A percentile compares a stretch with the other conserved stretches of the same genome.
These are phyloP conservation scores for Trichoderma afroharzianum DNA, from an alignment of 2,329 filamentous ascomycete species.

Conservation along the genomic window DNA sequence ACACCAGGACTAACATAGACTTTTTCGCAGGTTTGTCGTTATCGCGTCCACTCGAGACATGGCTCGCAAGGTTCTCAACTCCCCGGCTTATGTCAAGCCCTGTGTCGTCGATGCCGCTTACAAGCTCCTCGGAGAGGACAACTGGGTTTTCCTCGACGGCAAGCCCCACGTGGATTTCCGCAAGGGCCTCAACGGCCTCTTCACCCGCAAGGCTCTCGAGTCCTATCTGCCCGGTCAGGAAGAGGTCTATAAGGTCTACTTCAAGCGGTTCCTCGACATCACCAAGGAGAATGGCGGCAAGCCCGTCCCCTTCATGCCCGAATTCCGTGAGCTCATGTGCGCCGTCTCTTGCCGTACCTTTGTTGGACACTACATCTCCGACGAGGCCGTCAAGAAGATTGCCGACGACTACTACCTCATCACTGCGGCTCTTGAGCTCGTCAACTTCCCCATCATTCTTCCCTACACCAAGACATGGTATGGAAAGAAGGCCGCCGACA, in stretches of 20 bases:
- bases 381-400: constrained; percentile 88
- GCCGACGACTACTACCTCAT: constrained; percentile 96
- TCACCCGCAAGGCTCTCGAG: constrained; percentile 85
- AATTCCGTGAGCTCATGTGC: constrained; percentile 92
- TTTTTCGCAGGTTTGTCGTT: constrained; percentile 73
- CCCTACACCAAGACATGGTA: constrained; percentile 97
- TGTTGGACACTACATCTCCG: constrained; percentile 90
- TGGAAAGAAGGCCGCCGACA: constrained; percentile 90
- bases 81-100: constrained; percentile 85
- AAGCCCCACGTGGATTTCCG: constrained; percentile 95
- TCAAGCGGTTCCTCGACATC: constrained; percentile 71
- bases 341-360: constrained; percentile 96
- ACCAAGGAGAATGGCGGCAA: constrained; percentile 69
- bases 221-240: constrained; percentile 89
- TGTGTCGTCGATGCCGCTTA: constrained; percentile 92
- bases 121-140: constrained; percentile 86
- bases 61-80: constrained; percentile 95
- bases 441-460: constrained; percentile 97
- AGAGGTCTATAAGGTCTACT: constrained; percentile 85
- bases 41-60: constrained; percentile 94
- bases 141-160: constrained; percentile 97
- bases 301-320: constrained; percentile 81
- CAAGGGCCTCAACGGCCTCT: constrained; percentile 91
- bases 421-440: constrained; percentile 89
- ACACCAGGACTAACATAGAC: neutral